A percentile compares a stretch with the other conserved stretches of the same genome.
Evolutionary conservation across 2,329 filamentous ascomycete species (phyloP).

Genomic region (Beauveria rudraprayagi): DNA sequence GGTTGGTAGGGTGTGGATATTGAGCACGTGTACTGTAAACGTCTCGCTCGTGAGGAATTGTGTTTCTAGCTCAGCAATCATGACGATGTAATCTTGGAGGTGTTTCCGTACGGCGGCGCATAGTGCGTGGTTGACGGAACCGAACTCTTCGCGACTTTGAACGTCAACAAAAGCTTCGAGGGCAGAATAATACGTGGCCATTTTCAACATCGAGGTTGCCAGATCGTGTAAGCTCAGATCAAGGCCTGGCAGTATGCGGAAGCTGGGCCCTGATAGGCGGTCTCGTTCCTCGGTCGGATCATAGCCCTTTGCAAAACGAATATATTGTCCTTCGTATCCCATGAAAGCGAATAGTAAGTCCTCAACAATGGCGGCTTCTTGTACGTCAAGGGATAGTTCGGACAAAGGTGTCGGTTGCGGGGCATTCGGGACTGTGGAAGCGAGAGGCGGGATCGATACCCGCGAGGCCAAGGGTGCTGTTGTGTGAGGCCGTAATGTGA

Average conservation of each 20-base stretch:
- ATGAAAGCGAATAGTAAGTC: constrained; percentile 93
- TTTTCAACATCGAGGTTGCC: constrained; percentile 80
- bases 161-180: constrained; percentile 91
- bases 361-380: constrained; percentile 82
- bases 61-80: constrained; percentile 88
- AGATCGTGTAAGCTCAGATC: constrained; percentile 89
- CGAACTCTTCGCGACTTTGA: constrained; percentile 86
- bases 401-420: constrained; percentile 62
- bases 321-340: constrained; percentile 97
- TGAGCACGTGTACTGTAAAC: constrained; percentile 89
- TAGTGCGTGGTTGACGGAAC: constrained; percentile 88
- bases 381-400: constrained; percentile 67
- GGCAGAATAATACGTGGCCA: constrained; percentile 88
- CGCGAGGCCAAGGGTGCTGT: constrained; percentile 64
- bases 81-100: constrained; percentile 85
- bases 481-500: constrained; percentile 59
- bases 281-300: constrained; percentile 81
- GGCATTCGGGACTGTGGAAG: constrained; percentile 63
- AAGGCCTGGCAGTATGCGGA: constrained; percentile 70
- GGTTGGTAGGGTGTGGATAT: constrained; percentile 83
- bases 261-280: constrained; percentile 72
- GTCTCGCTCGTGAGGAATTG: constrained; percentile 81
- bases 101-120: constrained; percentile 91
- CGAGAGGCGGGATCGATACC: constrained; percentile 60
- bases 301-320: constrained; percentile 76